A percentile compares a stretch with the other conserved stretches of the same genome.
Conservation (phyloP, 2,329 filamentous ascomycete genomes). For the Apiospora pterosperma region DNA sequence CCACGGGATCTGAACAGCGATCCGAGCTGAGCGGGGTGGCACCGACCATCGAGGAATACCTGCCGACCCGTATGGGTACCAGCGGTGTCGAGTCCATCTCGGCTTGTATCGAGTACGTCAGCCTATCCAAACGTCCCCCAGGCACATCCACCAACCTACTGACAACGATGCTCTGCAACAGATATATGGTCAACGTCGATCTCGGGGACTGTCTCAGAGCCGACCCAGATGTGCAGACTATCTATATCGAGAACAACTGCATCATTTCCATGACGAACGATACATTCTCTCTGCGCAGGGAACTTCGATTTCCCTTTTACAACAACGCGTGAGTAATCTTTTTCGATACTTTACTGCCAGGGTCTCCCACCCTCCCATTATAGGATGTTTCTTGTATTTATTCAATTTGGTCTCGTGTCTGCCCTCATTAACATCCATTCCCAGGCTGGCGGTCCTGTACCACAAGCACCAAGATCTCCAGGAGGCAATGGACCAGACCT, state of each 20-base stretch:
- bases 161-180: background rate
- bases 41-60: slow-evolving; percentile 14
- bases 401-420: no score
- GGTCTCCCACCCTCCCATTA: background rate
- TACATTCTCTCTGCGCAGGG: slow-evolving; percentile 28
- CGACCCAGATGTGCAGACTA: slow-evolving; percentile 7
- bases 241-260: slow-evolving; percentile 3
- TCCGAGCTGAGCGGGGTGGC: slow-evolving; percentile 13
- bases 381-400: no score
- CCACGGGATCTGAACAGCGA: slow-evolving; percentile 10
- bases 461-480: slow-evolving; percentile 13
- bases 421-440: no score
- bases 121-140: no score
- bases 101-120: background rate
- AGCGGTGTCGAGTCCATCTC: slow-evolving; percentile 7
- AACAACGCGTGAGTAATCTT: slow-evolving; percentile 10
- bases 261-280: slow-evolving; percentile 25
- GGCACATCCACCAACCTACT: background rate
- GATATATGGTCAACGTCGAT: slow-evolving; percentile 11
- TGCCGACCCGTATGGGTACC: slow-evolving; percentile 11
- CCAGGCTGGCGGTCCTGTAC: slow-evolving; percentile 13
- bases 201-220: slow-evolving; percentile 12
- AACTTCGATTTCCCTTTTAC: slow-evolving; percentile 14
- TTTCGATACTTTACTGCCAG: no score
- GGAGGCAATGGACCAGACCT: slow-evolving; percentile 10